Conservation (phyloP, 2,329 filamentous ascomycete species). For the Cercospora citrullina region DNA sequence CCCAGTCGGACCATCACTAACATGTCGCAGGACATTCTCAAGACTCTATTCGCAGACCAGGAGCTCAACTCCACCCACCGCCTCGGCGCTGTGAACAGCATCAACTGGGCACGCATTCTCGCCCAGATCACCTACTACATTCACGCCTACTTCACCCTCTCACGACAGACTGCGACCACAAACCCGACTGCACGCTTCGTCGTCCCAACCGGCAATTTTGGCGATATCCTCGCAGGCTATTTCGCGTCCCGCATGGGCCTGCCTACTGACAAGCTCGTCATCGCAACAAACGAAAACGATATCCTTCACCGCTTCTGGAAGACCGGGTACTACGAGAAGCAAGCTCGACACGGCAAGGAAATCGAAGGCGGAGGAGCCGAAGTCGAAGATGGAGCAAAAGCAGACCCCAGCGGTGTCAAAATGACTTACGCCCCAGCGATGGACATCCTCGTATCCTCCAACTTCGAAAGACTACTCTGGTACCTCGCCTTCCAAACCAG, state of each 20-base stretch:
- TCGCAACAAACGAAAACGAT: slow-evolving; percentile 97
- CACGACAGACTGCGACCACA: slow-evolving; percentile 60
- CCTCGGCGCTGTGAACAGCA: slow-evolving; percentile 91
- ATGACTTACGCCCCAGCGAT: slow-evolving; percentile 94
- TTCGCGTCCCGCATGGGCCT: slow-evolving; percentile 90
- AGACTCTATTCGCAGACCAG: slow-evolving; percentile 83
- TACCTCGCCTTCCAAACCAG: slow-evolving; percentile 78
- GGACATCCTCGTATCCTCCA: slow-evolving; percentile 95
- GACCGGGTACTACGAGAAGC: slow-evolving; percentile 85
- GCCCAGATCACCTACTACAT: slow-evolving; percentile 98
- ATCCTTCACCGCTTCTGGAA: slow-evolving; percentile 95
- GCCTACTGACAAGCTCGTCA: slow-evolving; percentile 81
- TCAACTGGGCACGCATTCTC: slow-evolving; percentile 93
- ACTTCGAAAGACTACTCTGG: slow-evolving; percentile 96
- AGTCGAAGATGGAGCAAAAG: slow-evolving; percentile 58
- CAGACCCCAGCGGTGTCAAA: slow-evolving; percentile 72
- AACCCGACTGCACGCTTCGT: slow-evolving; percentile 76
- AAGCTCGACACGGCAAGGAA: slow-evolving; percentile 59
- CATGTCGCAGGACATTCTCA: slow-evolving; percentile 73
- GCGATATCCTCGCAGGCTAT: slow-evolving; percentile 89
- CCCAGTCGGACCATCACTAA: not conserved
- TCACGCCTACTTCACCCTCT: slow-evolving; percentile 84
- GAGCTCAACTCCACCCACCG: slow-evolving; percentile 80
- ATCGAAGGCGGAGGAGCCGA: slow-evolving; percentile 57
- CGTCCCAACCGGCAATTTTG: slow-evolving; percentile 94